phyloP scores from a whole-genome alignment of 129 eudicot genomes.

The Deinandra increscens region DNA sequence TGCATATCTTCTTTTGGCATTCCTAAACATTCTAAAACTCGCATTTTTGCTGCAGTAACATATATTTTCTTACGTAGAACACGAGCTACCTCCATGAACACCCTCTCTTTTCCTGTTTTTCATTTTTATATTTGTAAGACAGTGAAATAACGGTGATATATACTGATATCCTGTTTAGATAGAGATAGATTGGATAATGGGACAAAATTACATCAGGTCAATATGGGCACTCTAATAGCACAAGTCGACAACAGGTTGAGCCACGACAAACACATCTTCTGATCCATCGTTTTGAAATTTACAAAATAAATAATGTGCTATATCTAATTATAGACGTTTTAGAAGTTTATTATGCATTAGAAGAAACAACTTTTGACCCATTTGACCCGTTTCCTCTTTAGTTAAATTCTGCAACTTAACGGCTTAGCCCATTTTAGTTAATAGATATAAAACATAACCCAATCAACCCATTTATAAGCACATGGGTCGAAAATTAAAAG shows the following conservation, averaged over 20 bases:
- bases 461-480: not conserved
- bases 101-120: conserved; percentile 83
- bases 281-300: not conserved
- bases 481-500: not conserved
- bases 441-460: not conserved
- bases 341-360: not conserved
- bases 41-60: conserved; percentile 74
- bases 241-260: not conserved
- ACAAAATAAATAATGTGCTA: not conserved
- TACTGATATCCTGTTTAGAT: too few relatives aligned
- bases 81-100: conserved; percentile 89
- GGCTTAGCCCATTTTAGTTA: not conserved
- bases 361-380: not conserved
- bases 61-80: conserved; percentile 73
- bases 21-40: conserved; percentile 75
- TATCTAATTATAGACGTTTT: not conserved
- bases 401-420: not conserved
- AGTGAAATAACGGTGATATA: conserved; percentile 14
- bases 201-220: not conserved
- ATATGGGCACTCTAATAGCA: not conserved
- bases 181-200: not conserved
- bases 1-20: conserved; percentile 73
- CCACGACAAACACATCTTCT: not conserved
- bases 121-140: not conserved
- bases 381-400: not conserved